Conservation (phyloP, 148 eudicot genomes). For the Heliosperma pusillum region DNA sequence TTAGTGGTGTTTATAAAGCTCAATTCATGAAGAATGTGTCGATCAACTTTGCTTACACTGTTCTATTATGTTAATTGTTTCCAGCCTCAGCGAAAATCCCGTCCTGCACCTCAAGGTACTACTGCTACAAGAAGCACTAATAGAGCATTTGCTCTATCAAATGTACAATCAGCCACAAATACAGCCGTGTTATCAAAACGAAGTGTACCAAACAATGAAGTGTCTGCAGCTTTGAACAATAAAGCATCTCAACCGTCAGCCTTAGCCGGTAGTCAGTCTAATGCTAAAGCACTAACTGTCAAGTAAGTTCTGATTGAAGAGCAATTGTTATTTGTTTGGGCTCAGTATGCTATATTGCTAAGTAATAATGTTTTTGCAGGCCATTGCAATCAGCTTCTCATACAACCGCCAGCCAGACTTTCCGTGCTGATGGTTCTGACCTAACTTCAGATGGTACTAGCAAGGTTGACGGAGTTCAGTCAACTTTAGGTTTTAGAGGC, state of each 20-base stretch:
- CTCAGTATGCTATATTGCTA: slow-evolving; percentile 11
- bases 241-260: slow-evolving; percentile 49
- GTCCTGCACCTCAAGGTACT: slow-evolving; percentile 38
- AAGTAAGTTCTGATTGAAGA: slow-evolving; percentile 42
- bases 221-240: slow-evolving; percentile 32
- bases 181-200: slow-evolving; percentile 36
- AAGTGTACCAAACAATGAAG: slow-evolving; percentile 36
- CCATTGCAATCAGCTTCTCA: slow-evolving; percentile 34
- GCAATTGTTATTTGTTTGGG: not conserved
- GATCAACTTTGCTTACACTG: not conserved
- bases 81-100: slow-evolving; percentile 56
- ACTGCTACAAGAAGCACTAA: slow-evolving; percentile 28
- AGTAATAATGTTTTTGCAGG: slow-evolving; percentile 33
- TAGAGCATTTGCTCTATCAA: slow-evolving; percentile 31
- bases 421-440: slow-evolving; percentile 37
- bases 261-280: slow-evolving; percentile 59
- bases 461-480: slow-evolving; percentile 46
- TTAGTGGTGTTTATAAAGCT: slow-evolving; percentile 17
- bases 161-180: slow-evolving; percentile 33
- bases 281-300: slow-evolving; percentile 33
- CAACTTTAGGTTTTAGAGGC: slow-evolving; percentile 57
- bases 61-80: slow-evolving; percentile 14
- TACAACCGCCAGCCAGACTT: slow-evolving; percentile 32
- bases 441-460: slow-evolving; percentile 42
- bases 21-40: not conserved